Base-by-base conservation (phyloP, 768 basidiomycete genomes). In the Tulasnella calospora region DNA sequence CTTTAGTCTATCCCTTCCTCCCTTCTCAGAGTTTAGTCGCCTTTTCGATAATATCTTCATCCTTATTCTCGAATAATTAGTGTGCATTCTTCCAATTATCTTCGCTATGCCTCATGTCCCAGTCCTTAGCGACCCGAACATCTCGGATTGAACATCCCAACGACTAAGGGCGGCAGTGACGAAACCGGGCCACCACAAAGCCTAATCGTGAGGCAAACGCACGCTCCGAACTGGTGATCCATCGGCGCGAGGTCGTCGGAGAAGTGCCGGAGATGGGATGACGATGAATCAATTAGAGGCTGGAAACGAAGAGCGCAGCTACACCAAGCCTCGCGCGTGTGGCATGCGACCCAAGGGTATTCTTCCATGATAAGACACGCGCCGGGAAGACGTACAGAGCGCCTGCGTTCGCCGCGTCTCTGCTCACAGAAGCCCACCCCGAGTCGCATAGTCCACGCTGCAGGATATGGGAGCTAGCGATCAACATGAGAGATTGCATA, bases 301-400 rank as follows among this genome's bases (percentile, higher is more conserved):
- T 30, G 61, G 17, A 67, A 4, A 67, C 27, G 61, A 67, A 67
- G 61, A 67, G 35, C 61, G 61, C 19, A 67, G 61, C 61, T 33
- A 27, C 27, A 67, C 61, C 61, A 67, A 67, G 71, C 71, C 71
- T 41, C 38, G 38, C 10, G 71, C 71, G 71, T 72, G 44, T 67
- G 61, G 61, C 38, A 72, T 72, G 71, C 44, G 75, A 33, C 38
- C 35, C 35, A 36, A 46, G 73, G 72, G 72, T 67, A 76, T 79
- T 79, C 78, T 76, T 73, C 79, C 83, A 75, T 82, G 82, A 75
- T 82, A 82, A 17, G 79, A 79, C 21, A 78, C 78, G 76, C 46
- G 71, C 44, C 71, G 41, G 30, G 70, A 78, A 47, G 69, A 44
- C 77, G 55, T 70, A 57, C 38, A 75, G 75, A 35, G 19, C 69